These are phyloP conservation scores for Elongisporangium undulatum DNA, from an alignment of 352 stramenopile species.

Conservation along the genomic window DNA sequence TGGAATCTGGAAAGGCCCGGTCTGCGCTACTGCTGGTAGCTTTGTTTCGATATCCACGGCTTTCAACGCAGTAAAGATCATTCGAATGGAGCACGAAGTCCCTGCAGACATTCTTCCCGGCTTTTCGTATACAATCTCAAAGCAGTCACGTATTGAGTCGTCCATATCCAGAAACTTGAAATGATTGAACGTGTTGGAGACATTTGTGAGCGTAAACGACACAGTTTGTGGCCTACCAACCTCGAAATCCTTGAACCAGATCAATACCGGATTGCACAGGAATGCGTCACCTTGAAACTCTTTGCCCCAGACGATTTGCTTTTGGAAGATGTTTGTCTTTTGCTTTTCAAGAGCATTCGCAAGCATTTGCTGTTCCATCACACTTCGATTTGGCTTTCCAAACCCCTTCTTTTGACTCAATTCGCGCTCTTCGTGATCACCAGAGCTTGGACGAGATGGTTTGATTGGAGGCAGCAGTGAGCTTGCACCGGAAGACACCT, in stretches of 20 bases:
- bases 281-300: constrained; percentile 81
- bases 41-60: constrained; percentile 61
- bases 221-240: constrained; percentile 55
- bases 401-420: constrained; percentile 20
- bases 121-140: constrained; percentile 84
- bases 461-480: constrained; percentile 3
- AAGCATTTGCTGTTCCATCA: constrained; percentile 62
- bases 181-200: constrained; percentile 91
- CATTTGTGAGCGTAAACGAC: constrained; percentile 85
- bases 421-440: neutral
- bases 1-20: constrained; percentile 71
- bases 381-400: constrained; percentile 39
- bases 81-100: constrained; percentile 66
- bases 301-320: constrained; percentile 77
- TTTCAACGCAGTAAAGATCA: constrained; percentile 63
- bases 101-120: constrained; percentile 89
- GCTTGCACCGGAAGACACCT: constrained; percentile 5
- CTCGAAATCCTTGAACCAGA: constrained; percentile 92
- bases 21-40: constrained; percentile 70
- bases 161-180: constrained; percentile 83
- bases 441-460: neutral
- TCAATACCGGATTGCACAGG: constrained; percentile 55
- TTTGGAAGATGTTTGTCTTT: constrained; percentile 49
- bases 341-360: constrained; percentile 37
- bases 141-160: constrained; percentile 74